phyloP scores from a whole-genome alignment of 306 rosid genomes.

The Comarum palustre region DNA sequence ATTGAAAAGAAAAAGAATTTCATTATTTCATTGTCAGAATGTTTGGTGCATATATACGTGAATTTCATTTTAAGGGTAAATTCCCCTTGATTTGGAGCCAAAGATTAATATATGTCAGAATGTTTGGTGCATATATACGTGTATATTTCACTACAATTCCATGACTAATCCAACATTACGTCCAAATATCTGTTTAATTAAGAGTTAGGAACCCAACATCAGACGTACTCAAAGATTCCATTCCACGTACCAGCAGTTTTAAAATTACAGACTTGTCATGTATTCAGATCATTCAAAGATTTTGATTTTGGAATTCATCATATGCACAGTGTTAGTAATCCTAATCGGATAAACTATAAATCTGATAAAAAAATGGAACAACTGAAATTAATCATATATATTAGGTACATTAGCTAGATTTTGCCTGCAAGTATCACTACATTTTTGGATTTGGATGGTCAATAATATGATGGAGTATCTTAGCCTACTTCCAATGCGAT shows the following conservation, averaged over 20 bases:
- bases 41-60: too few species aligned
- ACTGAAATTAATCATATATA: not conserved
- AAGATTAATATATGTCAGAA: not conserved
- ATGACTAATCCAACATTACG: slow-evolving; percentile 4
- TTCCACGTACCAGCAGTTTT: not conserved
- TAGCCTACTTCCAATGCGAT: not conserved
- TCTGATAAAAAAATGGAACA: not conserved
- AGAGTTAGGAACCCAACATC: not conserved
- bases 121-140: not conserved
- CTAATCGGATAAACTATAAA: not conserved
- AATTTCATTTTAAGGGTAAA: too few species aligned
- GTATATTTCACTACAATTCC: not conserved
- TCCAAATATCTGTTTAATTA: not conserved
- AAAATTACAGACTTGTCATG: not conserved
- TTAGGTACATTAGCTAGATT: not conserved
- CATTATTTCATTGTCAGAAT: not conserved
- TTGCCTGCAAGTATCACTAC: not conserved
- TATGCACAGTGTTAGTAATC: not conserved
- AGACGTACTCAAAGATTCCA: slow-evolving; percentile 1
- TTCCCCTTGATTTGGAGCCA: not conserved
- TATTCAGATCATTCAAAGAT: not conserved
- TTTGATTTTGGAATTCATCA: not conserved
- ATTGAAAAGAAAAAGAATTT: not conserved
- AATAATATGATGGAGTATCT: not conserved
- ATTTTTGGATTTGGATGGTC: not conserved